Conservation (phyloP, 495 filamentous ascomycete species). For the Aspergillus homomorphus region DNA sequence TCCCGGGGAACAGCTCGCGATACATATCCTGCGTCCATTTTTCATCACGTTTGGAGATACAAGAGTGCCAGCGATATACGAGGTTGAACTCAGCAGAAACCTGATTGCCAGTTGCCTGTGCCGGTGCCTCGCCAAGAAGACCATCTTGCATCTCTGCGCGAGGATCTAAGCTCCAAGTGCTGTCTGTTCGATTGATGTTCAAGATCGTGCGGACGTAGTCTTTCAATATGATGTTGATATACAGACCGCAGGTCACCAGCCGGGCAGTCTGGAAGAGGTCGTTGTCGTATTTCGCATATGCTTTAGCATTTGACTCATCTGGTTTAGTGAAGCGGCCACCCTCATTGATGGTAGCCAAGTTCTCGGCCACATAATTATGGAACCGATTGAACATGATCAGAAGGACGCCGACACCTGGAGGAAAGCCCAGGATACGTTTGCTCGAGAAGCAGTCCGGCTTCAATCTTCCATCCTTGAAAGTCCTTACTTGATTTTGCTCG, state of each 20-base stretch:
- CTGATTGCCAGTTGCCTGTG: slow-evolving; percentile 60
- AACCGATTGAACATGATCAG: slow-evolving; percentile 74
- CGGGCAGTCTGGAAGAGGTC: slow-evolving; percentile 75
- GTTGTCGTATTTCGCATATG: slow-evolving; percentile 66
- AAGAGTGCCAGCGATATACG: slow-evolving; percentile 78
- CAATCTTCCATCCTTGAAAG: slow-evolving; percentile 76
- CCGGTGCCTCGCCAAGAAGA: slow-evolving; percentile 35
- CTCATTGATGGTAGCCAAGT: slow-evolving; percentile 60
- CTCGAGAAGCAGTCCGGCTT: slow-evolving; percentile 82
- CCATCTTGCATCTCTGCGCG: slow-evolving; percentile 52
- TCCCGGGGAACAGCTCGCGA: slow-evolving; percentile 55
- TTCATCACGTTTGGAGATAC: slow-evolving; percentile 68
- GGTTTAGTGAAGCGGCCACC: slow-evolving; percentile 52
- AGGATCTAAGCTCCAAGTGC: slow-evolving; percentile 73
- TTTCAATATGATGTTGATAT: slow-evolving; percentile 72
- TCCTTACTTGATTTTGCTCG: slow-evolving; percentile 72
- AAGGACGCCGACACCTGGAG: slow-evolving; percentile 74
- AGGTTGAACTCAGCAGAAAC: slow-evolving; percentile 77
- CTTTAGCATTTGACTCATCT: slow-evolving; percentile 45
- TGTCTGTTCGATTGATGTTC: slow-evolving; percentile 68
- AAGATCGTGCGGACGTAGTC: slow-evolving; percentile 83
- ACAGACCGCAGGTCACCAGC: slow-evolving; percentile 70
- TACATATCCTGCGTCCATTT: slow-evolving; percentile 70
- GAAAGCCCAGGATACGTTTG: slow-evolving; percentile 74
- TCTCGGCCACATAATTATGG: slow-evolving; percentile 68